Conservation (phyloP, 2,329 filamentous ascomycete genomes). For the Fusarium graminum region DNA sequence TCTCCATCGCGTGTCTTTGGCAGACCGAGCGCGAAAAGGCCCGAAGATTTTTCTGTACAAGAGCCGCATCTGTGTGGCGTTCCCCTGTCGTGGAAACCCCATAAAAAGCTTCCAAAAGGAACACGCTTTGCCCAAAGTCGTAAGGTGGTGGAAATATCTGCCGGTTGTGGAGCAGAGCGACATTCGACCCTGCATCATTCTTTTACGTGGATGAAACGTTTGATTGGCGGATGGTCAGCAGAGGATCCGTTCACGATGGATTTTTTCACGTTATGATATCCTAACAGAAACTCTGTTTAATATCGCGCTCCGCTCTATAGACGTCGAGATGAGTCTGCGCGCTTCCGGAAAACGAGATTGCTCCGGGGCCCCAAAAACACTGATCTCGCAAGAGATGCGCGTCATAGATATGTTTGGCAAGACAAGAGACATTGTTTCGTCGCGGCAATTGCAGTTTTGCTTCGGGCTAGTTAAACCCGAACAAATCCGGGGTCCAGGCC, state of each 20-base stretch:
- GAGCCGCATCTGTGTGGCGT: constrained; percentile 33
- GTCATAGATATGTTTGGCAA: neutral
- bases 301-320: neutral
- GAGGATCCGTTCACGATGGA: constrained; percentile 27
- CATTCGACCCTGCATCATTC: constrained; percentile 12
- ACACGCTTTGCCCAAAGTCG: constrained; percentile 16
- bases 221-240: constrained; percentile 21
- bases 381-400: neutral
- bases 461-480: neutral
- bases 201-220: constrained; percentile 40
- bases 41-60: constrained; percentile 22
- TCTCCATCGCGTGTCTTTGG: no score
- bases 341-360: constrained; percentile 33
- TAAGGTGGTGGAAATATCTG: constrained; percentile 36
- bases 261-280: constrained; percentile 43
- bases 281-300: constrained; percentile 34
- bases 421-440: neutral
- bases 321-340: constrained; percentile 7
- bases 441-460: neutral
- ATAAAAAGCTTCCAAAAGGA: constrained; percentile 24
- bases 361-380: constrained; percentile 27
- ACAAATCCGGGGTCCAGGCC: constrained; percentile 4
- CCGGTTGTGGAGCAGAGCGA: constrained; percentile 23
- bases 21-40: constrained; percentile 20
- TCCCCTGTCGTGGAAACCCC: constrained; percentile 7